These are phyloP conservation scores for Papilionanthe hybrid DNA, from an alignment of 116 monocot species.

Conservation along the genomic window DNA sequence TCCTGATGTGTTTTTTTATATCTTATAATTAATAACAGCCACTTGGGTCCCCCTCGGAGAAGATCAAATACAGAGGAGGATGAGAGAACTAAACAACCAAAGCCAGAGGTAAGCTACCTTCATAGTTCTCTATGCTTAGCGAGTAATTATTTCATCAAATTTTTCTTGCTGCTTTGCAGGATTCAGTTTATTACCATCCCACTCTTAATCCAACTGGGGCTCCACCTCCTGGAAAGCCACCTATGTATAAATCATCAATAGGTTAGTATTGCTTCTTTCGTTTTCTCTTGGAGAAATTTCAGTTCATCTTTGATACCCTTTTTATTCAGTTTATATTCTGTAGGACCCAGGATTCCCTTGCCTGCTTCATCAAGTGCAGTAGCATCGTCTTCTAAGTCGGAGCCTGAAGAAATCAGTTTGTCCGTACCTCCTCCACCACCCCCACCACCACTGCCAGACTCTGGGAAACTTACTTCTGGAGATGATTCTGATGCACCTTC, in stretches of 20 bases:
- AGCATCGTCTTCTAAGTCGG: slow-evolving; percentile 57
- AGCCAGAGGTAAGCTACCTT: slow-evolving; percentile 67
- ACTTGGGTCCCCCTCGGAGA: slow-evolving; percentile 75
- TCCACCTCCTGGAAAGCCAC: slow-evolving; percentile 98
- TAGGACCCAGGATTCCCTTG: slow-evolving; percentile 66
- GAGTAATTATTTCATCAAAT: neutral
- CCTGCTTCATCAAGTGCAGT: slow-evolving; percentile 42
- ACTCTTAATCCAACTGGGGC: slow-evolving; percentile 94
- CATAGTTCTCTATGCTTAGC: neutral
- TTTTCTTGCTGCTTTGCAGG: slow-evolving; percentile 37
- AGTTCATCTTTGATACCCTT: neutral
- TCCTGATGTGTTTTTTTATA: slow-evolving; percentile 3
- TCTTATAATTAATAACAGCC: slow-evolving; percentile 31
- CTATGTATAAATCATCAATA: slow-evolving; percentile 96
- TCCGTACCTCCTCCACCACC: slow-evolving; percentile 74
- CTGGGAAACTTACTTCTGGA: slow-evolving; percentile 31
- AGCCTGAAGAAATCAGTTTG: slow-evolving; percentile 43
- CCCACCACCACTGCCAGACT: slow-evolving; percentile 55
- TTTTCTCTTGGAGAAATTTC: slow-evolving; percentile 5
- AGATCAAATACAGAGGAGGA: slow-evolving; percentile 69
- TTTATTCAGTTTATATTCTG: slow-evolving; percentile 5
- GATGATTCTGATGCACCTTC: slow-evolving; percentile 37
- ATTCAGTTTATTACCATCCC: slow-evolving; percentile 98
- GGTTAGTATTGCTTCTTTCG: slow-evolving; percentile 32
- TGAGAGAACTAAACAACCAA: slow-evolving; percentile 65